Conservation (phyloP, 2,329 filamentous ascomycete genomes). For the Ascochyta clinopodiicola region DNA sequence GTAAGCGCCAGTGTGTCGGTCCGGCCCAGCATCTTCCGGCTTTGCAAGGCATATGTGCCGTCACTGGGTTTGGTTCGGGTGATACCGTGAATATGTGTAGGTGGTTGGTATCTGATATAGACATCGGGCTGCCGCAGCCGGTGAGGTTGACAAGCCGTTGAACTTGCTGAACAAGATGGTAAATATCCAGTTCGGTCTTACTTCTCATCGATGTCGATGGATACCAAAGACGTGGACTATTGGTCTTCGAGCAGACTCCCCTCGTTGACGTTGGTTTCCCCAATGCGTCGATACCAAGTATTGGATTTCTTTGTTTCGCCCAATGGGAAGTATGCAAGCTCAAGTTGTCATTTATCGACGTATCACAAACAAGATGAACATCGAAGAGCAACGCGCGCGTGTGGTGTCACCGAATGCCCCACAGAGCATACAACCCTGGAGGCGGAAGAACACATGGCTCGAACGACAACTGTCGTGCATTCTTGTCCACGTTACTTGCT, state of each 20-base stretch:
- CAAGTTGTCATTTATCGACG: conserved; percentile 5
- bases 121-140: not conserved
- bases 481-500: conserved; percentile 20
- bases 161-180: not conserved
- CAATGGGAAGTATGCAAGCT: conserved; percentile 3
- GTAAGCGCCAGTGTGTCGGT: conserved; percentile 18
- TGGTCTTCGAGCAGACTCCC: not conserved
- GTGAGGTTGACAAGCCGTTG: conserved; percentile 4
- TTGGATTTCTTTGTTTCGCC: conserved; percentile 8
- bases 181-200: not conserved
- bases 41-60: not conserved
- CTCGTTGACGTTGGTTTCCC: not conserved
- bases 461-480: conserved; percentile 18
- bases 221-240: not conserved
- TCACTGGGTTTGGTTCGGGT: conserved; percentile 8
- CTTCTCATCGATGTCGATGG: not conserved
- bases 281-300: conserved; percentile 5
- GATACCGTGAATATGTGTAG: conserved; percentile 2
- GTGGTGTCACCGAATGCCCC: conserved; percentile 17
- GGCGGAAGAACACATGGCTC: conserved; percentile 24
- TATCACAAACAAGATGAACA: conserved; percentile 17
- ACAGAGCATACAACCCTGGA: conserved; percentile 16
- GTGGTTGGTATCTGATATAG: not conserved
- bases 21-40: conserved; percentile 6
- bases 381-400: conserved; percentile 15